Conservation (phyloP, 345 rosid genomes). For the Balakata baccata region DNA sequence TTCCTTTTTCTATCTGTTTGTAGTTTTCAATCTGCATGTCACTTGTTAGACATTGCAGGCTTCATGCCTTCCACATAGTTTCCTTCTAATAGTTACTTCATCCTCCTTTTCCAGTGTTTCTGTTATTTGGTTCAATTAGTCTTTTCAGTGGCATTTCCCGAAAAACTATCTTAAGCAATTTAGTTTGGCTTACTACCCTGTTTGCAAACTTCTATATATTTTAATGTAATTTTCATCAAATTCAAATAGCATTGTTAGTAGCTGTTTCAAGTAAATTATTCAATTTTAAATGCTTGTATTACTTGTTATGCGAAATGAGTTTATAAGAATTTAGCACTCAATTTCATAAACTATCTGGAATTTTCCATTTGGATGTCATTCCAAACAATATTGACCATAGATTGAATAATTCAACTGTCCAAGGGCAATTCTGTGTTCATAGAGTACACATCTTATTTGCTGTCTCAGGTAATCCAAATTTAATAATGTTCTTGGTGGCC, state of each 20-base stretch:
- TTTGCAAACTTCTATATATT: background rate
- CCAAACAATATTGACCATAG: background rate
- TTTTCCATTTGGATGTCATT: background rate
- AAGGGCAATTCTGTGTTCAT: background rate
- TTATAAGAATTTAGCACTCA: background rate
- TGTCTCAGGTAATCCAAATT: conserved; percentile 57
- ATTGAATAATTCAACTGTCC: no score
- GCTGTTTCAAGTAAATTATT: background rate
- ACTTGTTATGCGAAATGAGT: background rate
- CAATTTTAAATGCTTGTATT: background rate
- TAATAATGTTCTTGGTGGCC: conserved; percentile 64
- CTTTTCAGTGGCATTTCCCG: background rate
- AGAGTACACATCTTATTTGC: conserved; percentile 7
- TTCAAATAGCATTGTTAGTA: background rate
- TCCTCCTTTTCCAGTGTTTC: background rate
- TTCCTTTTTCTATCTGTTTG: no score
- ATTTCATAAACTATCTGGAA: no score
- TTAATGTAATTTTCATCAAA: background rate
- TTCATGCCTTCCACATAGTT: background rate
- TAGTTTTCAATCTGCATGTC: background rate
- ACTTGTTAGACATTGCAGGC: background rate
- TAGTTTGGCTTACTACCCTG: background rate
- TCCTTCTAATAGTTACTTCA: background rate
- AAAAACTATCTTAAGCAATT: background rate
- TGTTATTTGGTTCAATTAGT: background rate